Percentiles rank a stretch among this genome's conserved stretches.
These are phyloP conservation scores for Dactylonectria macrodidyma DNA, from an alignment of 2,329 filamentous ascomycete genomes.

Conservation along the genomic window DNA sequence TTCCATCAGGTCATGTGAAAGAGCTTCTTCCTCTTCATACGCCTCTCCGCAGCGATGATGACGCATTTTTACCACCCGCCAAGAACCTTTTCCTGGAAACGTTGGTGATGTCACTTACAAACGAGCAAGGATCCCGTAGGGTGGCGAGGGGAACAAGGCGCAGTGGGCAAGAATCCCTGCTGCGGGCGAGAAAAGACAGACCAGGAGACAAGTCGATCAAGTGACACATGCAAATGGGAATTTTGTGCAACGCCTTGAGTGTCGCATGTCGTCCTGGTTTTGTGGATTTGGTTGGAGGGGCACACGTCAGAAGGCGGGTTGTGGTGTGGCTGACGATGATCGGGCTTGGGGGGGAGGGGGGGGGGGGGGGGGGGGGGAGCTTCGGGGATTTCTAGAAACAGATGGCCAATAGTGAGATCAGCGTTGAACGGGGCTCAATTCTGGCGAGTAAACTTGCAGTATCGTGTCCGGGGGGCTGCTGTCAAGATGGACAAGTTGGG, in stretches of 20 bases:
- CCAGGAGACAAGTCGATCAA: not conserved
- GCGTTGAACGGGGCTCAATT: not conserved
- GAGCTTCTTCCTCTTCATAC: not conserved
- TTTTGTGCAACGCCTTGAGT: no score
- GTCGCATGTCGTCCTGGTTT: no score
- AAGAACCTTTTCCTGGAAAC: not conserved
- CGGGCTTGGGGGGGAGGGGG: no score
- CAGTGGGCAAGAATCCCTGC: not conserved
- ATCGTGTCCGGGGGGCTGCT: not conserved
- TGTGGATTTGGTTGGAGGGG: not conserved
- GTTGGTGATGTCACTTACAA: not conserved
- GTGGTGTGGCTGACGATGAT: no score
- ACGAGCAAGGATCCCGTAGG: not conserved
- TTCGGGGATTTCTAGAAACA: no score
- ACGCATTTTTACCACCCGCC: not conserved
- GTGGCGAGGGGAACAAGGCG: not conserved
- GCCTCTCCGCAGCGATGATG: not conserved
- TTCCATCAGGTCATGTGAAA: not conserved
- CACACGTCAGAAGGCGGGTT: not conserved
- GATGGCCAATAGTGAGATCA: no score
- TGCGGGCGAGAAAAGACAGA: not conserved
- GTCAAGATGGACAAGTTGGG: not conserved
- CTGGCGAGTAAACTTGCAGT: no score
- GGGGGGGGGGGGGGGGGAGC: no score
- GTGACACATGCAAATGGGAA: no score